Conservation (phyloP, 441 rosid species). For the Eruca vesicaria region DNA sequence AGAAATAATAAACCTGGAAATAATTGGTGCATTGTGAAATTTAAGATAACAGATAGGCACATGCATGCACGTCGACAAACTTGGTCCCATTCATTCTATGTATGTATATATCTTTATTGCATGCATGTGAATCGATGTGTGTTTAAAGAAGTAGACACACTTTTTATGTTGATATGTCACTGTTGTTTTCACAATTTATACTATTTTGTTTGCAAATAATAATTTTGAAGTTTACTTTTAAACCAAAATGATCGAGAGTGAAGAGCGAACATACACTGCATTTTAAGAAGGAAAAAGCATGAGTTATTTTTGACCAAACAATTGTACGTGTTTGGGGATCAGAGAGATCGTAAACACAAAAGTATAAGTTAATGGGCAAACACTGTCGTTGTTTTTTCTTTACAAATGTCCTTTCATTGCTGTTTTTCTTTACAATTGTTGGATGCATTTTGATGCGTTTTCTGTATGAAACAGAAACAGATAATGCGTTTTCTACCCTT, state of each 20-base stretch:
- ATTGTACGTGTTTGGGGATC: constrained; percentile 27
- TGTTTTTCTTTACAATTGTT: constrained; percentile 9
- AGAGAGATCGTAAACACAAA: constrained; percentile 13
- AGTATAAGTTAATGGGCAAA: constrained; percentile 32
- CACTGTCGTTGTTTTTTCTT: constrained; percentile 32
- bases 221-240: background rate
- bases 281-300: constrained; percentile 16
- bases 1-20: background rate
- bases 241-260: constrained; percentile 2
- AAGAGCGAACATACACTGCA: constrained; percentile 17
- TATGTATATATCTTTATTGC: constrained; percentile 1
- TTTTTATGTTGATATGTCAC: constrained; percentile 23
- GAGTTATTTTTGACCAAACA: background rate
- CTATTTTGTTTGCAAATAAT: background rate
- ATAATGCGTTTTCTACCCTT: background rate
- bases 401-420: constrained; percentile 29
- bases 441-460: background rate
- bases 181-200: constrained; percentile 21
- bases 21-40: constrained; percentile 17
- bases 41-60: constrained; percentile 9
- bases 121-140: constrained; percentile 21
- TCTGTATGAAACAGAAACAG: constrained; percentile 1
- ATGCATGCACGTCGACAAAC: constrained; percentile 27
- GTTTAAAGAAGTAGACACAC: constrained; percentile 25
- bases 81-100: constrained; percentile 25